These are phyloP conservation scores for Nasturtium officinale DNA, from an alignment of 345 rosid species.

Conservation along the genomic window DNA sequence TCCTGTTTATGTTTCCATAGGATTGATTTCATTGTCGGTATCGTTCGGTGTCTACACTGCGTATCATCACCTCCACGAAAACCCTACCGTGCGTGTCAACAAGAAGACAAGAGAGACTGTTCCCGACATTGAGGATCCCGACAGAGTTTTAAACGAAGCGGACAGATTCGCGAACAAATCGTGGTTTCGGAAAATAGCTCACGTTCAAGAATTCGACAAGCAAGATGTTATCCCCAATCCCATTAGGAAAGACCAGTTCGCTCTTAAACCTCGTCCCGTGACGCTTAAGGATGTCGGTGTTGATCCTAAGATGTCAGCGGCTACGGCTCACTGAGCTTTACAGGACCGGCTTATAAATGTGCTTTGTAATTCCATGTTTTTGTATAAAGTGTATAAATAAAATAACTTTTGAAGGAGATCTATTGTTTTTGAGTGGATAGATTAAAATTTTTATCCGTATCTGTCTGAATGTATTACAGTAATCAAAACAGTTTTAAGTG, in stretches of 20 bases:
- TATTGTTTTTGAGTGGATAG: background rate
- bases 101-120: slow-evolving; percentile 75
- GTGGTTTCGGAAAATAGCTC: slow-evolving; percentile 74
- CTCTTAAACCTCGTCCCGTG: slow-evolving; percentile 45
- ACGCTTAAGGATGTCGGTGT: slow-evolving; percentile 66
- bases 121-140: slow-evolving; percentile 77
- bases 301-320: slow-evolving; percentile 46
- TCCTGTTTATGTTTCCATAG: slow-evolving; percentile 53
- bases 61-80: slow-evolving; percentile 57
- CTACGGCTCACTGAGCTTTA: slow-evolving; percentile 12
- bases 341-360: background rate
- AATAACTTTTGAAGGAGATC: background rate
- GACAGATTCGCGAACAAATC: slow-evolving; percentile 53
- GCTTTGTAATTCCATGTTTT: background rate
- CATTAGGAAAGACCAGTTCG: slow-evolving; percentile 47
- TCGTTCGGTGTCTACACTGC: slow-evolving; percentile 61
- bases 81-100: slow-evolving; percentile 63
- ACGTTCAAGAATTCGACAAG: slow-evolving; percentile 52
- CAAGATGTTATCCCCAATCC: slow-evolving; percentile 42
- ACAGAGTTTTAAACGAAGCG: slow-evolving; percentile 51
- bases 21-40: slow-evolving; percentile 52
- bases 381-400: background rate
- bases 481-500: background rate
- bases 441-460: background rate
- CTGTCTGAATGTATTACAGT: background rate